These are phyloP conservation scores for Fusarium equiseti DNA, from an alignment of 2,329 filamentous ascomycete species.

Conservation along the genomic window DNA sequence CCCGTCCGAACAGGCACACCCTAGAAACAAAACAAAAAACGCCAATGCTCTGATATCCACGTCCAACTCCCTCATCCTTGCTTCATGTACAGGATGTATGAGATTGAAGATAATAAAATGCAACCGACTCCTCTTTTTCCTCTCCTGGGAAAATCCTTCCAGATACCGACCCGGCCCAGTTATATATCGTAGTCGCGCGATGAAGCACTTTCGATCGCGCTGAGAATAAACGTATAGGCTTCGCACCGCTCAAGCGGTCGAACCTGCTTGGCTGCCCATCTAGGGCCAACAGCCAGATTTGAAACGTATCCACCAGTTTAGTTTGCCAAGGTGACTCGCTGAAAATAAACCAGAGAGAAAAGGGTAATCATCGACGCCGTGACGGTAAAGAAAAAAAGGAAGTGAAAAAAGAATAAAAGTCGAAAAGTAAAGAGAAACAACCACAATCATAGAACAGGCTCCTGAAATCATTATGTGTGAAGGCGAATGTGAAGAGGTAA, in stretches of 20 bases:
- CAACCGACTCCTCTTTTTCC: slow-evolving; percentile 41
- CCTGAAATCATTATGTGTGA: slow-evolving; percentile 42
- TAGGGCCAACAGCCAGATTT: slow-evolving; percentile 30
- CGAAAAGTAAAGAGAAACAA: slow-evolving; percentile 6
- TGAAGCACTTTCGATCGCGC: slow-evolving; percentile 49
- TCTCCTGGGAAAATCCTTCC: slow-evolving; percentile 33
- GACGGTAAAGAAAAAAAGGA: slow-evolving; percentile 38
- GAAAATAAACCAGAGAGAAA: slow-evolving; percentile 34
- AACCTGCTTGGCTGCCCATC: slow-evolving; percentile 34
- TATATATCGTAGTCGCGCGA: slow-evolving; percentile 45
- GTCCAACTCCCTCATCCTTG: slow-evolving; percentile 31
- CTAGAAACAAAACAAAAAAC: slow-evolving; percentile 32
- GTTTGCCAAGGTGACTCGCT: slow-evolving; percentile 40
- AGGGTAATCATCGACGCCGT: slow-evolving; percentile 37
- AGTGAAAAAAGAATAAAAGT: slow-evolving; percentile 12
- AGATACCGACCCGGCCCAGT: slow-evolving; percentile 38
- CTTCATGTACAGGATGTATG: slow-evolving; percentile 33
- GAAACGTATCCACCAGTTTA: slow-evolving; percentile 44
- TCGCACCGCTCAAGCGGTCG: slow-evolving; percentile 28
- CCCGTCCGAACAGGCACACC: slow-evolving; percentile 21
- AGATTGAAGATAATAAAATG: slow-evolving; percentile 16
- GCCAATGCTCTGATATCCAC: slow-evolving; percentile 30
- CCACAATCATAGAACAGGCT: slow-evolving; percentile 37
- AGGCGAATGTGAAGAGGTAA: slow-evolving; percentile 22
- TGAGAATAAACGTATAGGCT: slow-evolving; percentile 47